A percentile compares a stretch with the other conserved stretches of the same genome.
These are phyloP conservation scores for Alectoria sarmentosa DNA, from an alignment of 495 filamentous ascomycete genomes.

Conservation along the genomic window DNA sequence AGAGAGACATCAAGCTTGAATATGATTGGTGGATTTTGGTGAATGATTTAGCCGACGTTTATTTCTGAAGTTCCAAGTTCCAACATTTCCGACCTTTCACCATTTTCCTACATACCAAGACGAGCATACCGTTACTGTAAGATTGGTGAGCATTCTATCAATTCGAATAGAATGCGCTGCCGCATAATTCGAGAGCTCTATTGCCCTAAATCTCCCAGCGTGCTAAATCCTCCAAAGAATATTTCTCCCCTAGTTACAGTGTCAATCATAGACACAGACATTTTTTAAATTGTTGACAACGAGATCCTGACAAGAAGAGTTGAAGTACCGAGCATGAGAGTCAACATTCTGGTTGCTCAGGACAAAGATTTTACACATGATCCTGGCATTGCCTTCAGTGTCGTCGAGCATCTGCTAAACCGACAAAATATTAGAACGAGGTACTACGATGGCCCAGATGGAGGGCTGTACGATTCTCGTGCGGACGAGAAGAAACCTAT, in stretches of 20 bases:
- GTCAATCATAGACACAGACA: not conserved
- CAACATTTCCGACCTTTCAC: not conserved
- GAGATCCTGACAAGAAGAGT: not conserved
- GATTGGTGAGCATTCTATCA: not conserved
- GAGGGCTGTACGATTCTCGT: not conserved
- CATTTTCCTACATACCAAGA: not conserved
- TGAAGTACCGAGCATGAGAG: slow-evolving; percentile 2
- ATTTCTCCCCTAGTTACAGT: not conserved
- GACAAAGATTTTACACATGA: not conserved
- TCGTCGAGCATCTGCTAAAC: not conserved
- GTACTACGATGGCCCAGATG: not conserved
- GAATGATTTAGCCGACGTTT: not conserved
- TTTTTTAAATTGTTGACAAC: not conserved
- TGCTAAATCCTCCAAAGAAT: not conserved
- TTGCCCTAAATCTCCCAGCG: no score
- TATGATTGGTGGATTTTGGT: not conserved
- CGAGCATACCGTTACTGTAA: not conserved
- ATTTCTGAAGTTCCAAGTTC: not conserved
- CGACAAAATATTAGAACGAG: slow-evolving; percentile 9
- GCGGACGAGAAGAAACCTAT: not conserved
- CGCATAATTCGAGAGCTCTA: not conserved
- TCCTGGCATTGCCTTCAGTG: not conserved
- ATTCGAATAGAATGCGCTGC: not conserved
- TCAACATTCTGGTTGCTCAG: slow-evolving; percentile 12
- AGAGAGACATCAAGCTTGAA: no score